Percentiles rank a stretch among this genome's conserved stretches.
Conservation (phyloP, 2,329 filamentous ascomycete genomes). For the Verticillium dahliae region DNA sequence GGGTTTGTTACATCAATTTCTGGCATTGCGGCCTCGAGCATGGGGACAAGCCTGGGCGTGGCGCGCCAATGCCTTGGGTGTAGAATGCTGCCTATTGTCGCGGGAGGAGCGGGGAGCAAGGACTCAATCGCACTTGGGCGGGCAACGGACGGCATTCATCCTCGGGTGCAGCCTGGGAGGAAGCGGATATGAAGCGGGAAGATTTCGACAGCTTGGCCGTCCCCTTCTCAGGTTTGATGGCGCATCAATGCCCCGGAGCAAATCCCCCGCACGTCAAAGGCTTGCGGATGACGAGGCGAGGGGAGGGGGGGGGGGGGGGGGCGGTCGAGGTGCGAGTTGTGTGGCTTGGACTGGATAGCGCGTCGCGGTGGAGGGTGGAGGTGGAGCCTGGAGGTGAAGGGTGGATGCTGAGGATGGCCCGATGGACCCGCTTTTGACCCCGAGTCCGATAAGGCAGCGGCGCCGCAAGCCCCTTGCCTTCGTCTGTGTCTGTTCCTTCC, state of each 20-base stretch:
- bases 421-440: neutral
- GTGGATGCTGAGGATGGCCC: neutral
- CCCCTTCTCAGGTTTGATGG: too few relatives aligned
- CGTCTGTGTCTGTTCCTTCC: too few relatives aligned
- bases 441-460: neutral
- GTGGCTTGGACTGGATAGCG: neutral
- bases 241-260: too few relatives aligned
- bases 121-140: neutral
- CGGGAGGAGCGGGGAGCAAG: neutral
- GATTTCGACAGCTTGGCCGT: neutral
- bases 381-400: neutral
- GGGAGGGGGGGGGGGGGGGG: too few relatives aligned
- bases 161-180: neutral
- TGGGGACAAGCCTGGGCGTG: neutral
- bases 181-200: neutral
- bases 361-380: neutral
- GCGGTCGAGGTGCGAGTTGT: neutral
- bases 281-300: neutral
- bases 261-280: neutral
- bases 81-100: neutral
- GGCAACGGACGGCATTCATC: neutral
- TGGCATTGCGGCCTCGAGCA: neutral
- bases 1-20: neutral
- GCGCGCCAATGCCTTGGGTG: neutral
- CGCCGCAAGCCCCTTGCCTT: neutral